phyloP scores from a whole-genome alignment of 2,329 filamentous ascomycete genomes.

The Exutisphaerella laricina region DNA sequence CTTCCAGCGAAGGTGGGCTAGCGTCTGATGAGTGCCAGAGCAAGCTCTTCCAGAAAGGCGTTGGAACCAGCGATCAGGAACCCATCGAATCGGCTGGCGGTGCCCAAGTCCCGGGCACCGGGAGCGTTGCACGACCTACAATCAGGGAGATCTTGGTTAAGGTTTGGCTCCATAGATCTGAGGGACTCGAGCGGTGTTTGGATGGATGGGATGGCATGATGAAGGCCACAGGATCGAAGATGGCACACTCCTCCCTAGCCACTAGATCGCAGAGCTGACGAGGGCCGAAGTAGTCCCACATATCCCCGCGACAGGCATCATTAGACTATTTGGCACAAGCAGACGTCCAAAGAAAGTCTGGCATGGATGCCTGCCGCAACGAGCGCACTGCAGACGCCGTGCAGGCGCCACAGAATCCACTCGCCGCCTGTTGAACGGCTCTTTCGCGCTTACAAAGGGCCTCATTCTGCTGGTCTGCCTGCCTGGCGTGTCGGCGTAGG shows the following conservation, averaged over 20 bases:
- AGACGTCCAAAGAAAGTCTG: slow-evolving; percentile 10
- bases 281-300: neutral
- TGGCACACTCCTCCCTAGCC: slow-evolving; percentile 3
- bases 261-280: slow-evolving; percentile 1
- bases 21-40: slow-evolving; percentile 18
- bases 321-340: slow-evolving; percentile 4
- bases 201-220: too few relatives aligned
- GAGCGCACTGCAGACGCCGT: slow-evolving; percentile 27
- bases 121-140: slow-evolving; percentile 23
- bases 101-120: slow-evolving; percentile 26
- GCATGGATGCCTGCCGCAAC: slow-evolving; percentile 19
- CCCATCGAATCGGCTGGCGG: slow-evolving; percentile 28
- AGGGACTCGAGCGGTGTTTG: slow-evolving; percentile 14
- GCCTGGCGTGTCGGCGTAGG: neutral
- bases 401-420: slow-evolving; percentile 25
- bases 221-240: slow-evolving; percentile 1
- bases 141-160: slow-evolving; percentile 26
- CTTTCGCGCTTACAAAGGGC: slow-evolving; percentile 9
- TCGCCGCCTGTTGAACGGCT: slow-evolving; percentile 3
- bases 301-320: slow-evolving; percentile 17
- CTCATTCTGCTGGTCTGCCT: neutral
- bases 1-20: slow-evolving; percentile 24
- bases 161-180: slow-evolving; percentile 17
- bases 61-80: slow-evolving; percentile 20
- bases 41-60: slow-evolving; percentile 21